A percentile compares a stretch with the other conserved stretches of the same genome.
Evolutionary conservation across 1,139 yeast species (phyloP).

Genomic region (Chernovozyma sophiae-reginae): DNA sequence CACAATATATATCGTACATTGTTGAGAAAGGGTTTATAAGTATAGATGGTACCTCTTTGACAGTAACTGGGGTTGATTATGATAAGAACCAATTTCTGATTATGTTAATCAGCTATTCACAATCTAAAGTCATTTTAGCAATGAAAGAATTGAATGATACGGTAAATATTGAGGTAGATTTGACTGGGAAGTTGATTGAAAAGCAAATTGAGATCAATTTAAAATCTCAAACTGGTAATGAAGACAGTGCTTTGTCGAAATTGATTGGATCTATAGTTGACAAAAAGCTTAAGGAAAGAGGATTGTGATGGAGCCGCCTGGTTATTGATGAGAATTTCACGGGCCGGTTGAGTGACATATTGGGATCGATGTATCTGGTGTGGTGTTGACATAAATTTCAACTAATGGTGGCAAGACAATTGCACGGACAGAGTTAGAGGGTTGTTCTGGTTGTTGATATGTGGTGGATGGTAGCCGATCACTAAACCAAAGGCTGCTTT

Average conservation of each 20-base stretch:
- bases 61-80: slow-evolving; percentile 75
- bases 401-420: too few species aligned
- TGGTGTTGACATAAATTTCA: too few species aligned
- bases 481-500: too few species aligned
- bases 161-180: slow-evolving; percentile 91
- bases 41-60: slow-evolving; percentile 90
- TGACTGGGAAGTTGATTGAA: slow-evolving; percentile 88
- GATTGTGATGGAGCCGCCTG: not conserved
- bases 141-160: slow-evolving; percentile 54
- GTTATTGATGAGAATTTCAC: too few species aligned
- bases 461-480: too few species aligned
- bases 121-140: slow-evolving; percentile 73
- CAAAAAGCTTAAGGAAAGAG: slow-evolving; percentile 28
- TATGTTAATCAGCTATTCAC: slow-evolving; percentile 91
- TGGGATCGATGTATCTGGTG: too few species aligned
- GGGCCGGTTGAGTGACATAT: too few species aligned
- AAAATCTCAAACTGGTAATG: slow-evolving; percentile 49
- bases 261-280: slow-evolving; percentile 52
- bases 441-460: too few species aligned
- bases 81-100: slow-evolving; percentile 61
- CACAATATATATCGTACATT: slow-evolving; percentile 63
- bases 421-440: too few species aligned
- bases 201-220: slow-evolving; percentile 67
- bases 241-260: slow-evolving; percentile 32
- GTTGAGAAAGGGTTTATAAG: slow-evolving; percentile 93